These are phyloP conservation scores for Scenedesmus sp. DNA, from an alignment of 163 green algal genomes.

Conservation along the genomic window DNA sequence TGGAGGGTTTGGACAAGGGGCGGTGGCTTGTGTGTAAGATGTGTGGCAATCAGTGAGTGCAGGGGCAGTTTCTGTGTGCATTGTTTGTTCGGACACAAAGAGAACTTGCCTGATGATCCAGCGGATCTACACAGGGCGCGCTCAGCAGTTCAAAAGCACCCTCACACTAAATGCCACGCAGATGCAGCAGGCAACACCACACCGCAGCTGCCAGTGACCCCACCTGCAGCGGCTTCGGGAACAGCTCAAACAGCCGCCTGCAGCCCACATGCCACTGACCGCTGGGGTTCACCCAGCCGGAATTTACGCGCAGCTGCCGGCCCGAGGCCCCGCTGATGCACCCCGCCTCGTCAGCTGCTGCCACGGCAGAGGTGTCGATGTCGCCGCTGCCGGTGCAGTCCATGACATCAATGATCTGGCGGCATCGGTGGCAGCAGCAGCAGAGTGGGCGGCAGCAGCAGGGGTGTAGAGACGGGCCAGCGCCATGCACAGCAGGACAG, in stretches of 20 bases:
- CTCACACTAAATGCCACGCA: too few species aligned
- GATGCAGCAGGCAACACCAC: background rate
- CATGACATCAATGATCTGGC: conserved; percentile 86
- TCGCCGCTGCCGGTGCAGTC: conserved; percentile 94
- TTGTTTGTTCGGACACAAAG: too few species aligned
- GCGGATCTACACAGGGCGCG: too few species aligned
- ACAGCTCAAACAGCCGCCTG: conserved; percentile 85
- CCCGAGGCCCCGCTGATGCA: conserved; percentile 76
- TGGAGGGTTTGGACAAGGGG: too few species aligned
- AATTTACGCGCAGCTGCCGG: conserved; percentile 78
- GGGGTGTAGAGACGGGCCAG: too few species aligned
- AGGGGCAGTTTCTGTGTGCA: too few species aligned
- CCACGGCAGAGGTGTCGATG: conserved; percentile 78
- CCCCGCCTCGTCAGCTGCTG: conserved; percentile 76
- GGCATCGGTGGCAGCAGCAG: background rate
- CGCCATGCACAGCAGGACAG: too few species aligned
- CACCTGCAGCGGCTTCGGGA: conserved; percentile 69
- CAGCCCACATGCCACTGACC: conserved; percentile 90
- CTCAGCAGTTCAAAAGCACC: too few species aligned
- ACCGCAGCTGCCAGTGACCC: too few species aligned
- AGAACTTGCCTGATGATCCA: too few species aligned
- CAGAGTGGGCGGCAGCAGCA: background rate
- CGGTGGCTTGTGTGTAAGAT: too few species aligned
- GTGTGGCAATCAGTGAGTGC: too few species aligned
- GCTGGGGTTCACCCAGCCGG: conserved; percentile 88